A percentile compares a stretch with the other conserved stretches of the same genome.
Evolutionary conservation across 257 asterid genomes (phyloP).

Genomic region (Solanum verrucosum): DNA sequence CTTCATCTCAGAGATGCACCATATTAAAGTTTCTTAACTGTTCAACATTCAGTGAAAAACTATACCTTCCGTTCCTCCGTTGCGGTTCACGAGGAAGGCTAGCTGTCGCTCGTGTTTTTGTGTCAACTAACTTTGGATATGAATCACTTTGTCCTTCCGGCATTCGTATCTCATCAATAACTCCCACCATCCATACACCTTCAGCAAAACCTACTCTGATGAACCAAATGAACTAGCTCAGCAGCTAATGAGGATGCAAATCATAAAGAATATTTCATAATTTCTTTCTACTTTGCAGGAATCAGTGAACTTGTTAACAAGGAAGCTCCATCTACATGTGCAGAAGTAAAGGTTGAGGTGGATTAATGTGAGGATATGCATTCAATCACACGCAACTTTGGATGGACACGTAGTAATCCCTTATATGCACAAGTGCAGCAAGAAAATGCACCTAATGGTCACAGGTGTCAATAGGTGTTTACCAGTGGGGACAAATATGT

Average conservation of each 20-base stretch:
- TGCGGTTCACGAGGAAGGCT: conserved; percentile 76
- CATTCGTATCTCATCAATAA: conserved; percentile 84
- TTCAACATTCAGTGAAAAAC: neutral
- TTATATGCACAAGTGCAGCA: neutral
- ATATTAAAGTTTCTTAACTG: neutral
- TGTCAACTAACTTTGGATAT: conserved; percentile 60
- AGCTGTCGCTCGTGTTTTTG: conserved; percentile 71
- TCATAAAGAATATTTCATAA: neutral
- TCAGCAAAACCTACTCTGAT: conserved; percentile 68
- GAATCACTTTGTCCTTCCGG: conserved; percentile 33
- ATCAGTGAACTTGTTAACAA: neutral
- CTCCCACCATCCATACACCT: conserved; percentile 90
- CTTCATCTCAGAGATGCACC: neutral
- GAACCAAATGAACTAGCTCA: conserved; percentile 14
- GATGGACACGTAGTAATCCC: neutral
- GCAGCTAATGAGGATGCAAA: neutral
- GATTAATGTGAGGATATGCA: neutral
- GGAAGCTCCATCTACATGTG: neutral
- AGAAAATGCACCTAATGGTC: neutral
- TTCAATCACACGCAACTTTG: neutral
- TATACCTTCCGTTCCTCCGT: conserved; percentile 82
- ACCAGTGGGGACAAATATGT: neutral
- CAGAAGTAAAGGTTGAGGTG: neutral
- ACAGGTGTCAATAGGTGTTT: neutral
- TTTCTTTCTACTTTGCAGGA: neutral